Evolutionary conservation across 2,329 filamentous ascomycete genomes (phyloP).

Genomic region (Colletotrichum filicis): DNA sequence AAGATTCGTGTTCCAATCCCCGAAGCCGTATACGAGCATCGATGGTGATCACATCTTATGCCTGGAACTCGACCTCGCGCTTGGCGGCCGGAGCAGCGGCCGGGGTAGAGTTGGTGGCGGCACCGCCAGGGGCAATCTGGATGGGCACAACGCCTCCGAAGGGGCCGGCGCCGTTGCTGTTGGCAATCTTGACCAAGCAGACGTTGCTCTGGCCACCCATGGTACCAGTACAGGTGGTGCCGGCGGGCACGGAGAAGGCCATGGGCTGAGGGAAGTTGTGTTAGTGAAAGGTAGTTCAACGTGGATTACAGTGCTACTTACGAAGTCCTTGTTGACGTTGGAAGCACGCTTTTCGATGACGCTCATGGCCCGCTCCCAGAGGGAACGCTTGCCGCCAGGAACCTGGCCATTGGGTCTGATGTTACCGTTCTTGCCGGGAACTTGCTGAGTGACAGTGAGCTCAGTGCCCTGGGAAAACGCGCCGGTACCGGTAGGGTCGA

Average conservation of each 20-base stretch:
- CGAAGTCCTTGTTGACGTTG: slow-evolving; percentile 44
- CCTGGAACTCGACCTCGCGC: slow-evolving; percentile 15
- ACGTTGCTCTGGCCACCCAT: slow-evolving; percentile 46
- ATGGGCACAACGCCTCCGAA: slow-evolving; percentile 53
- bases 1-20: neutral
- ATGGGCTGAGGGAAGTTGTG: slow-evolving; percentile 39
- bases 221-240: slow-evolving; percentile 51
- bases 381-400: neutral
- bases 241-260: slow-evolving; percentile 48
- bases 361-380: slow-evolving; percentile 38
- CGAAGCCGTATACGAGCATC: neutral
- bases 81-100: slow-evolving; percentile 19
- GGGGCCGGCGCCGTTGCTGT: slow-evolving; percentile 51
- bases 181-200: slow-evolving; percentile 56
- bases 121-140: slow-evolving; percentile 45
- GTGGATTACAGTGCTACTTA: slow-evolving; percentile 17
- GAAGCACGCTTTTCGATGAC: slow-evolving; percentile 41
- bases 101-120: neutral
- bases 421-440: slow-evolving; percentile 49
- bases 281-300: neutral
- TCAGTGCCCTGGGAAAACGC: slow-evolving; percentile 43
- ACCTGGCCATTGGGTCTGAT: slow-evolving; percentile 40
- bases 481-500: slow-evolving; percentile 51
- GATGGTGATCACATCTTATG: neutral
- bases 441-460: slow-evolving; percentile 45